phyloP scores from a whole-genome alignment of 2,329 filamentous ascomycete genomes.

The Fusarium sp. region DNA sequence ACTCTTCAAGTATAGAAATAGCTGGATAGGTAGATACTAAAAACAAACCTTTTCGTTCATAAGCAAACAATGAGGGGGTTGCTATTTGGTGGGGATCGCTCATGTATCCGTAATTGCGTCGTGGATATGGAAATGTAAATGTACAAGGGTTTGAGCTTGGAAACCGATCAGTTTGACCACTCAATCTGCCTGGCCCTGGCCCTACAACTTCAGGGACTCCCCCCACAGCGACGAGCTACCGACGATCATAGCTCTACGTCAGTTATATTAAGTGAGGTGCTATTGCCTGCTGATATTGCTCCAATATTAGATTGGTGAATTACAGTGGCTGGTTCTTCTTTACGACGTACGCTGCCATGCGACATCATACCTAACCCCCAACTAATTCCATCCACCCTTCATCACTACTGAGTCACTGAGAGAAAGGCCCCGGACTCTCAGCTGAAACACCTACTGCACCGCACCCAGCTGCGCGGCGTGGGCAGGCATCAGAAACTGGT shows the following conservation, averaged over 20 bases:
- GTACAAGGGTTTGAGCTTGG: constrained; percentile 39
- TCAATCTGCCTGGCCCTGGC: constrained; percentile 24
- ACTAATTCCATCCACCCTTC: background rate
- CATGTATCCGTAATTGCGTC: constrained; percentile 30
- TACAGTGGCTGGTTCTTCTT: background rate
- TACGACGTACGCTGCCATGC: background rate
- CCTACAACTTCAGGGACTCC: constrained; percentile 30
- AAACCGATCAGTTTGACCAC: constrained; percentile 34
- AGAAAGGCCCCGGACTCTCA: constrained; percentile 15
- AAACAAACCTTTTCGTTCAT: background rate
- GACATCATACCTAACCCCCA: background rate
- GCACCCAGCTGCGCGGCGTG: constrained; percentile 12
- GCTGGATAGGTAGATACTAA: background rate
- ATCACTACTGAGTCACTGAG: constrained; percentile 17
- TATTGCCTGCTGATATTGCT: background rate
- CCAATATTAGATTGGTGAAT: background rate
- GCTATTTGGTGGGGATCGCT: constrained; percentile 26
- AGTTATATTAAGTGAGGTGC: background rate
- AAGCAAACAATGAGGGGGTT: background rate
- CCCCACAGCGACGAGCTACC: constrained; percentile 38
- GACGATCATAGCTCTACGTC: constrained; percentile 26
- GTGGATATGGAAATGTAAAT: constrained; percentile 35
- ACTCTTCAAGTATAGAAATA: constrained; percentile 3
- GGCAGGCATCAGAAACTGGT: constrained; percentile 14
- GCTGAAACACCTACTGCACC: constrained; percentile 40